Evolutionary conservation across 371 early-diverging fungal species (phyloP), one percentile per base, ranked within the genome.

Genomic region (Funneliformis caledonium): DNA sequence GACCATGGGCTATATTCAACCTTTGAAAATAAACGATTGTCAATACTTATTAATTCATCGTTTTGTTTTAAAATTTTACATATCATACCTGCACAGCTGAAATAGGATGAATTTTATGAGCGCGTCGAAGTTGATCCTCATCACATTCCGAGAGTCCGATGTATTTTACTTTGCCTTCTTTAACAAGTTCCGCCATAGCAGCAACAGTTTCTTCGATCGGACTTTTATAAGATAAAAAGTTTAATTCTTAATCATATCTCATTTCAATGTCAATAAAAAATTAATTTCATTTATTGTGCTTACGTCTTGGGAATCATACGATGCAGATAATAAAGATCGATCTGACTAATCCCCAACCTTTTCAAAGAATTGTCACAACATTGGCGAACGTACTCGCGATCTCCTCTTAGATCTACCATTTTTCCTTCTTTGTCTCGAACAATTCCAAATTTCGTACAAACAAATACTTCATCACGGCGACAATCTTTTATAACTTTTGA

Each of bases 41-140:
- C 26, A 26, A 26, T 26, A 61, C 26, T 61, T 61, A 69, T 7
- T 37, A 1, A 43, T 14, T 37, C 37, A 37, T 37, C 3, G 37
- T 37, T n/a, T 37, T 37, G 37, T 37, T 37, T 26, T 37, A 2
- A 37, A 37, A 37, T 37, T 37, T 37, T 0, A 37, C 9, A 26
- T 61, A 7, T 75, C 84, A 87, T 16, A 89, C 80, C 81, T 93
- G 89, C 26, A 90, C 83, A 2, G 91, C 91, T n/a, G 90, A 67
- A 56, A 93, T 92, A 42, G 91, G 92, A 81, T 93, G 92, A 2
- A 93, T 85, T 76, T 85, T 86, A 83, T 90, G 85, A n/a, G 92
- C 93, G 5, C 89, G 86, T 16, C 91, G 85, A n/a, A 93, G 80
- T 3, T 81, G 82, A 0, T 84, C 85, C 0, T 91, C 90, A 43